A percentile compares a stretch with the other conserved stretches of the same genome.
These are phyloP conservation scores for Penicillium aurantiogriseum DNA, from an alignment of 2,329 filamentous ascomycete species.

Conservation along the genomic window DNA sequence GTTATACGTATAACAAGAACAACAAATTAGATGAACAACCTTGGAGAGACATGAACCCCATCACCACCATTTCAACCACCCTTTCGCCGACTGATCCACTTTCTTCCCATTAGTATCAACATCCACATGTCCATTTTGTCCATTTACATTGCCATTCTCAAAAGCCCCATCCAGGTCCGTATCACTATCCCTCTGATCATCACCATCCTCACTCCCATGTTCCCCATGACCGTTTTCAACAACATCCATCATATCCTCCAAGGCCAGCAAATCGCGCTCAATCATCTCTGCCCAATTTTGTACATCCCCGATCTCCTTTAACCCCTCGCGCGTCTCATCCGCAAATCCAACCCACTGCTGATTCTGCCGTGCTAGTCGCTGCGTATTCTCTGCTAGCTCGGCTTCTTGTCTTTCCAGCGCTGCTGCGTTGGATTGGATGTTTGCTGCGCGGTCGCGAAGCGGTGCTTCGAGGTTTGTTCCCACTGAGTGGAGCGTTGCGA, in stretches of 20 bases:
- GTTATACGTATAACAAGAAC: not conserved
- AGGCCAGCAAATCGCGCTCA: conserved; percentile 48
- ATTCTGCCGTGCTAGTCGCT: conserved; percentile 52
- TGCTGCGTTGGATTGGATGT: conserved; percentile 56
- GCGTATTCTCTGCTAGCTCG: conserved; percentile 52
- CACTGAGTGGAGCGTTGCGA: conserved; percentile 43
- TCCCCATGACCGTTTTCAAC: conserved; percentile 31
- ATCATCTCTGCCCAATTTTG: conserved; percentile 66
- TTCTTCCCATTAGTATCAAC: conserved; percentile 12
- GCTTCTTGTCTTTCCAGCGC: conserved; percentile 57
- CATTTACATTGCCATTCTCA: conserved; percentile 3
- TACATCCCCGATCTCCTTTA: conserved; percentile 64
- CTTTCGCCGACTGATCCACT: not conserved
- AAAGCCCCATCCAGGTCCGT: conserved; percentile 7
- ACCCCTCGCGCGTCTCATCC: conserved; percentile 54
- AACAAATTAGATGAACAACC: not conserved
- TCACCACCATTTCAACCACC: conserved; percentile 15
- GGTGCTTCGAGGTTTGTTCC: conserved; percentile 52
- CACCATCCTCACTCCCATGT: conserved; percentile 19
- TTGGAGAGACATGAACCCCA: not conserved
- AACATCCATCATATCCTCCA: conserved; percentile 44
- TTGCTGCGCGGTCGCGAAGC: conserved; percentile 54
- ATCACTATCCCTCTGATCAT: conserved; percentile 12
- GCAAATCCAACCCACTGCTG: conserved; percentile 55
- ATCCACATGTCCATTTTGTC: conserved; percentile 4